phyloP scores from a whole-genome alignment of 768 basidiomycete species.

The Rubroboletus pulcherrimus region DNA sequence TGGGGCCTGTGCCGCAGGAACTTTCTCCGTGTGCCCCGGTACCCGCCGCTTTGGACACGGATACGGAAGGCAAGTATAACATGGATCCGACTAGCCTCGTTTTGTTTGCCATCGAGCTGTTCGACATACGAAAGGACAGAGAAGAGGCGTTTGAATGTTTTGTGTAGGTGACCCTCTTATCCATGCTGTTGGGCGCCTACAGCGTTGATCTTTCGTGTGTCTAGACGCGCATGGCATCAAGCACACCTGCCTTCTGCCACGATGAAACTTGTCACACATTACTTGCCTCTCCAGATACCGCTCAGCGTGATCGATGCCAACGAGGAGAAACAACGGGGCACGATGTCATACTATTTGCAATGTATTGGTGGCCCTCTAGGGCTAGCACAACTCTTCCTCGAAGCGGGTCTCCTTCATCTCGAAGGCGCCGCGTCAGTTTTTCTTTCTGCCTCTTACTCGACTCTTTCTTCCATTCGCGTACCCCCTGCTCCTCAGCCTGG shows the following conservation, averaged over 20 bases:
- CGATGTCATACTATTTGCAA: slow-evolving; percentile 56
- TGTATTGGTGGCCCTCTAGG: slow-evolving; percentile 64
- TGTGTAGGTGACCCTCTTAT: slow-evolving; percentile 45
- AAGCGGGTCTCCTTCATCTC: slow-evolving; percentile 76
- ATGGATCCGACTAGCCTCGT: slow-evolving; percentile 85
- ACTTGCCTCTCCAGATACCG: slow-evolving; percentile 56
- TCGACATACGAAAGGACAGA: slow-evolving; percentile 70
- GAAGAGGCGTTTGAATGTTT: slow-evolving; percentile 82
- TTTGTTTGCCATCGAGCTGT: slow-evolving; percentile 63
- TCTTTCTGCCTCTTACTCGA: slow-evolving; percentile 69
- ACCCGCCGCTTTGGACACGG: slow-evolving; percentile 50
- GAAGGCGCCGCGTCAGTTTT: slow-evolving; percentile 75
- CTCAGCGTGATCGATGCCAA: slow-evolving; percentile 32
- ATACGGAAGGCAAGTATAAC: slow-evolving; percentile 62
- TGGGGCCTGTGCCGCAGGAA: slow-evolving; percentile 64
- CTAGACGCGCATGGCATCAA: slow-evolving; percentile 79
- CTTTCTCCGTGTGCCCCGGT: slow-evolving; percentile 51
- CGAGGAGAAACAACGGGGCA: slow-evolving; percentile 47
- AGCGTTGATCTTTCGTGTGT: background rate
- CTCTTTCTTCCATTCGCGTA: slow-evolving; percentile 73
- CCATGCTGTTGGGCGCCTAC: background rate
- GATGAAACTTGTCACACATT: slow-evolving; percentile 73
- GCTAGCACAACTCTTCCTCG: slow-evolving; percentile 71
- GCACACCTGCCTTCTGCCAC: slow-evolving; percentile 71
- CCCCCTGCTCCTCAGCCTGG: slow-evolving; percentile 48